These are phyloP conservation scores for Aeschynomene evenia DNA, from an alignment of 306 rosid genomes.

Conservation along the genomic window DNA sequence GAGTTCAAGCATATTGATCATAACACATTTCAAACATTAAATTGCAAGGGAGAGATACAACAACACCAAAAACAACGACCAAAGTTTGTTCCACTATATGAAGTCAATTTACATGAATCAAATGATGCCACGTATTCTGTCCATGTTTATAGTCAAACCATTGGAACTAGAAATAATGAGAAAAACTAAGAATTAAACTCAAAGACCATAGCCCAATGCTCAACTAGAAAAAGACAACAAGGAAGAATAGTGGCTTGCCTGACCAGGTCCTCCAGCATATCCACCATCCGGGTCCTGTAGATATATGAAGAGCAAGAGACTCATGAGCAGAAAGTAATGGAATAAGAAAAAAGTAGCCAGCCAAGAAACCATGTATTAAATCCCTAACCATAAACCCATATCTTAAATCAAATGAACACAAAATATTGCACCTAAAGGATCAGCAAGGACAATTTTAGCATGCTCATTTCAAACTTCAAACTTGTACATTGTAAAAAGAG, in stretches of 20 bases:
- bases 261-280: constrained; percentile 96
- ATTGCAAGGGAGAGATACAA: background rate
- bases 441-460: background rate
- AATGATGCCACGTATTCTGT: background rate
- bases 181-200: background rate
- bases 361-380: constrained; percentile 12
- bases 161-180: background rate
- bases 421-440: background rate
- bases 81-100: too few relatives aligned
- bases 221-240: constrained; percentile 10
- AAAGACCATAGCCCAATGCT: constrained; percentile 22
- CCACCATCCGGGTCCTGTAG: constrained; percentile 85
- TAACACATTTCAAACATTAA: background rate
- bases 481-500: background rate
- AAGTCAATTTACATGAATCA: background rate
- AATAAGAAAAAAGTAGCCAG: constrained; percentile 9
- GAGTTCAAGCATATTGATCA: constrained; percentile 26
- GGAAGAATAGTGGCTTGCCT: constrained; percentile 56
- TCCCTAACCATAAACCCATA: constrained; percentile 6
- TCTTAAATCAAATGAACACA: background rate
- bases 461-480: background rate
- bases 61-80: background rate
- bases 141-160: background rate
- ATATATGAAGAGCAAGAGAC: constrained; percentile 23
- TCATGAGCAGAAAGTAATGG: background rate